Evolutionary conservation across 2,329 filamentous ascomycete genomes (phyloP), one percentile per base, ranked within the genome.

Genomic region (Pseudogymnoascus sp.): DNA sequence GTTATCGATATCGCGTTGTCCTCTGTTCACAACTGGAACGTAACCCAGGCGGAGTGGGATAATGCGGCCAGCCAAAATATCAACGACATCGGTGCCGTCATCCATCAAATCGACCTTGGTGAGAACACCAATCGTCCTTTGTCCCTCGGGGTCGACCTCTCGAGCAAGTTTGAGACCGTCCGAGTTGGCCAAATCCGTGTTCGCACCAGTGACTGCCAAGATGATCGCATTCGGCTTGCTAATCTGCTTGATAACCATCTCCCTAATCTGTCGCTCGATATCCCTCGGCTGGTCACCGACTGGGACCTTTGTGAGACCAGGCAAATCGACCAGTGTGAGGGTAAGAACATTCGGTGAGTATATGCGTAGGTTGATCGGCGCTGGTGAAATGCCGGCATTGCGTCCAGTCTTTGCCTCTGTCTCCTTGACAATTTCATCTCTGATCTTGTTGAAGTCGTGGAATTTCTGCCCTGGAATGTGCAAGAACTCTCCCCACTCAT

Each of bases 101-200:
- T 99, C 94, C 94, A 99, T 99, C 73, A 99, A 78, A 78, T 99
- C 94, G 65, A 99, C 92, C 82, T 99, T 99, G 69, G 93, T 97
- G 70, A 99, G 82, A 65, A 99, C 94, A 83, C 94, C 94, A 68
- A 99, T 99, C 59, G 94, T 99, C 74, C 94, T 86, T 79, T 97
- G 93, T 72, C 94, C 94, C 74, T 99, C 92, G 2, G 93, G 93
- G 71, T 99, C 94, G 42, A 99, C 94, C 78, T 99, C 93, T 71
- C 94, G 85, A 40, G 94, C 94, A 69, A 99, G 83, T 79, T 99
- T 97, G 74, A 99, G 78, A 70, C 94, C 94, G 75, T 99, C 94
- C 18, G 94, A 99, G 80, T 99, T 99, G 72, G 94, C 94, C 81
- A 99, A 81, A 85, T 99, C 94, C 65, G 93, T 92, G 75, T 99